Evolutionary conservation across 441 rosid species (phyloP), one percentile per base, ranked within the genome.

Genomic region (Hypseocharis bilobata): DNA sequence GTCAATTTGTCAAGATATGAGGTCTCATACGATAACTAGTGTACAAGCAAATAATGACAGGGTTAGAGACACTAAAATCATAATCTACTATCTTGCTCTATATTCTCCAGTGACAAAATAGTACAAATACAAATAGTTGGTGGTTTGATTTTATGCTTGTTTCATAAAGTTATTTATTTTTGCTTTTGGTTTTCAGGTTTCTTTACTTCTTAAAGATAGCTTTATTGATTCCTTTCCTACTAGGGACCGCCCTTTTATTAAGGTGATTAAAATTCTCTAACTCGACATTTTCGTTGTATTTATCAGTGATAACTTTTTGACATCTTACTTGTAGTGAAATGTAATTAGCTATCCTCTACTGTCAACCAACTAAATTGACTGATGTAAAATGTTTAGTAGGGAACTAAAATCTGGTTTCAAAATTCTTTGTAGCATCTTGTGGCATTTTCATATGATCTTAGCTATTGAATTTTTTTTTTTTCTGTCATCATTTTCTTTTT

Each of bases 41-140:
- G 99, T 93, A 73, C 96, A 91, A 77, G 85, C 97, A 70, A 84
- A 85, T 78, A 72, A 82, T 56, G 99, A 93, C 81, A 85, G 97
- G 92, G 99, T 93, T 19, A 79, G 86, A 49, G 51, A 56, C 52
- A 49, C 17, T 68, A 75, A 66, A 19, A 61, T 51, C 17, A 47
- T 28, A 54, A 57, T 42, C 36, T 49, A 19, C 38, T 6, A 52
- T 64, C 30, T 67, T 57, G 58, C 63, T 59, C 30, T 51, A 17
- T 56, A 6, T 56, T 20, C 6, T 26, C 19, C 47, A 6, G 1
- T 30, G 36, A 56, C 25, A 17, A 19, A n/a, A 52, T 14, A 10
- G n/a, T 30, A 30, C 47, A 20, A 19, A 11, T 56, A 34, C 17
- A 4, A 23, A 19, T 34, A 28, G 29, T 22, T 60, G 38, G 52